These are phyloP conservation scores for Papiliotrema nemorosa DNA, from an alignment of 1,284 basidiomycete species.

Conservation along the genomic window DNA sequence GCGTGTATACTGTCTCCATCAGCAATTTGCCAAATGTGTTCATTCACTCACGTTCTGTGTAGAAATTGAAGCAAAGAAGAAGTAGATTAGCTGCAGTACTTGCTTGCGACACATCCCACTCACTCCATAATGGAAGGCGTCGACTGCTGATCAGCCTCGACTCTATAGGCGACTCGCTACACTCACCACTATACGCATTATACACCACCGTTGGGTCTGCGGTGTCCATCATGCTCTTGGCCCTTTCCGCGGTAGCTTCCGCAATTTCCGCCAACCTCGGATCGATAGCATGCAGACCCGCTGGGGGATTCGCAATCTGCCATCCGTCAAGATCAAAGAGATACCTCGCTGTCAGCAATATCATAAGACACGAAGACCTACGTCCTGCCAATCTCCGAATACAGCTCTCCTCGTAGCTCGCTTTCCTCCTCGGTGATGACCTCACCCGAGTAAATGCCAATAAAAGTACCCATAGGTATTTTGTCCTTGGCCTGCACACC, in stretches of 20 bases:
- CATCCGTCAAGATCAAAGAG: constrained; percentile 77
- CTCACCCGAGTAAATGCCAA: constrained; percentile 84
- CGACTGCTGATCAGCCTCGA: constrained; percentile 54
- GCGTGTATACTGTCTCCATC: constrained; percentile 35
- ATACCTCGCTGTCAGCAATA: constrained; percentile 51
- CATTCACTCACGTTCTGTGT: constrained; percentile 42
- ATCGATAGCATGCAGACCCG: constrained; percentile 38
- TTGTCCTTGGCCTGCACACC: constrained; percentile 65
- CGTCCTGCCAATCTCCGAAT: constrained; percentile 71
- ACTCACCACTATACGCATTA: constrained; percentile 43
- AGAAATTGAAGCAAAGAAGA: constrained; percentile 2
- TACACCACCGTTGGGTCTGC: constrained; percentile 42
- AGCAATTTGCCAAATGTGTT: constrained; percentile 65
- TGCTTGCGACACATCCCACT: too few species aligned
- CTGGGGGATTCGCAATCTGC: constrained; percentile 55
- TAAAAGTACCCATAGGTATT: constrained; percentile 66
- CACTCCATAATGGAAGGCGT: constrained; percentile 83
- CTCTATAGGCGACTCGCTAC: not conserved
- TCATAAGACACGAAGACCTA: constrained; percentile 7
- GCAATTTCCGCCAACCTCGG: constrained; percentile 31
- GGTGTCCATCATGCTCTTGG: constrained; percentile 17
- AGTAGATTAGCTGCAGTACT: too few species aligned
- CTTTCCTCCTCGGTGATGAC: constrained; percentile 65
- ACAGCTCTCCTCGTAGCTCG: constrained; percentile 63
- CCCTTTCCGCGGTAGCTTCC: constrained; percentile 19